These are phyloP conservation scores for Starmerella sp. DNA, from an alignment of 805 yeast genomes.

Conservation along the genomic window DNA sequence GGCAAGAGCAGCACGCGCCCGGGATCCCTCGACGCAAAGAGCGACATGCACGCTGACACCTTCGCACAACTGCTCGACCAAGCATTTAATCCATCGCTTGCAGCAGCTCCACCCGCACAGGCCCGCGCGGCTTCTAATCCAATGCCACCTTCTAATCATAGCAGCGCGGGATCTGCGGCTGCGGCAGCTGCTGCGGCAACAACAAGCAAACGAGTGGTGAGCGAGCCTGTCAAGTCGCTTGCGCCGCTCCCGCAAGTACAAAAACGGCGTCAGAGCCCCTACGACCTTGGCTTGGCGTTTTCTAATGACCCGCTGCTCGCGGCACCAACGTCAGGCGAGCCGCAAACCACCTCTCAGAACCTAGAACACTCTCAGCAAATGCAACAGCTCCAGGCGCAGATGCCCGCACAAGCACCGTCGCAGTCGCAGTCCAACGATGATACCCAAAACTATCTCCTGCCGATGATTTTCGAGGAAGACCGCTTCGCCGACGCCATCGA, in stretches of 20 bases:
- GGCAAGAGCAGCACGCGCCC: neutral
- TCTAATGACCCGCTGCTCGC: neutral
- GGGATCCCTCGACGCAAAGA: neutral
- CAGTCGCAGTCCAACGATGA: neutral
- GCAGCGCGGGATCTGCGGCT: neutral
- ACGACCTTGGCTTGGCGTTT: neutral
- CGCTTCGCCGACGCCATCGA: slow-evolving; percentile 32
- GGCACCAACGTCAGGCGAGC: neutral
- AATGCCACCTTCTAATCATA: neutral
- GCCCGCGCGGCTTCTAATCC: neutral
- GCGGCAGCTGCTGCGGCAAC: too few species aligned
- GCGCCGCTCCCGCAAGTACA: neutral
- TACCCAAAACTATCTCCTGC: slow-evolving; percentile 24
- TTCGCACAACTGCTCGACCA: slow-evolving; percentile 28
- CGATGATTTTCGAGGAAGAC: slow-evolving; percentile 34
- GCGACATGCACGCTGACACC: slow-evolving; percentile 15
- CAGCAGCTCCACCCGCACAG: neutral
- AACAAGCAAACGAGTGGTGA: slow-evolving; percentile 5
- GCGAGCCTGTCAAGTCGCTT: slow-evolving; percentile 3
- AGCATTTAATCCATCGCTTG: slow-evolving; percentile 22
- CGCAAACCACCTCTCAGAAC: neutral
- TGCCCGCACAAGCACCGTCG: neutral
- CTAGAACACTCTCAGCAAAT: neutral
- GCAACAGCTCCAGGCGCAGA: neutral
- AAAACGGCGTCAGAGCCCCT: neutral